Percentiles rank a stretch among this genome's conserved stretches.
Conservation (phyloP, 176 grass and related monocot species). For the Panicum miliaceum region DNA sequence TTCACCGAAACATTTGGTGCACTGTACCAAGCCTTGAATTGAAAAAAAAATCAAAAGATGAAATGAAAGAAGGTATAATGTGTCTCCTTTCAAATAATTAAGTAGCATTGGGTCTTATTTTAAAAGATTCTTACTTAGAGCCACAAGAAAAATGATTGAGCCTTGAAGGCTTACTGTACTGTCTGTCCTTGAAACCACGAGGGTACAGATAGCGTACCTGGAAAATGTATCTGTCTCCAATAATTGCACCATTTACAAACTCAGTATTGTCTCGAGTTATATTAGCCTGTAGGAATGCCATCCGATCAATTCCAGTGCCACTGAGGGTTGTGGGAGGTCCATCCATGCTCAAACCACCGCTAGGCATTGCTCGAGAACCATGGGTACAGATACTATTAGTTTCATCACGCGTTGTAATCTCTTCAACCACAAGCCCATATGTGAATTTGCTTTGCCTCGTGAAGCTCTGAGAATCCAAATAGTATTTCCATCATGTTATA, state of each 20-base stretch:
- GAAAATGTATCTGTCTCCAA: slow-evolving; percentile 91
- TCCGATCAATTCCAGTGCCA: slow-evolving; percentile 77
- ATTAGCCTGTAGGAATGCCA: slow-evolving; percentile 87
- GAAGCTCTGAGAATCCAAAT: slow-evolving; percentile 67
- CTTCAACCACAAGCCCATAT: slow-evolving; percentile 88
- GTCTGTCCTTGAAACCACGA: slow-evolving; percentile 28
- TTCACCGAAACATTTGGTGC: not conserved
- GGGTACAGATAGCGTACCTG: slow-evolving; percentile 57
- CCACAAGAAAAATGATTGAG: not conserved
- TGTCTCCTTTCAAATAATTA: not conserved
- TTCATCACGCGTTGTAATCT: slow-evolving; percentile 88
- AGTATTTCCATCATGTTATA: slow-evolving; percentile 39
- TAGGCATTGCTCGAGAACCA: slow-evolving; percentile 80
- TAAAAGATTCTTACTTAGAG: not conserved
- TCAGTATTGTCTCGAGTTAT: slow-evolving; percentile 88
- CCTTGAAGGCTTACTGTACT: not conserved
- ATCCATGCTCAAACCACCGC: slow-evolving; percentile 84
- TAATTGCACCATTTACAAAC: slow-evolving; percentile 78
- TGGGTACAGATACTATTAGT: slow-evolving; percentile 86
- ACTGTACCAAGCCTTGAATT: not conserved
- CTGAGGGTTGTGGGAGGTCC: slow-evolving; percentile 95
- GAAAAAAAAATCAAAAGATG: slow-evolving; percentile 11
- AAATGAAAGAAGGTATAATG: not conserved
- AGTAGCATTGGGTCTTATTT: not conserved
- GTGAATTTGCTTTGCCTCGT: slow-evolving; percentile 94